phyloP scores from a whole-genome alignment of 1,284 basidiomycete species.

The Paramarasmius palmivorus region DNA sequence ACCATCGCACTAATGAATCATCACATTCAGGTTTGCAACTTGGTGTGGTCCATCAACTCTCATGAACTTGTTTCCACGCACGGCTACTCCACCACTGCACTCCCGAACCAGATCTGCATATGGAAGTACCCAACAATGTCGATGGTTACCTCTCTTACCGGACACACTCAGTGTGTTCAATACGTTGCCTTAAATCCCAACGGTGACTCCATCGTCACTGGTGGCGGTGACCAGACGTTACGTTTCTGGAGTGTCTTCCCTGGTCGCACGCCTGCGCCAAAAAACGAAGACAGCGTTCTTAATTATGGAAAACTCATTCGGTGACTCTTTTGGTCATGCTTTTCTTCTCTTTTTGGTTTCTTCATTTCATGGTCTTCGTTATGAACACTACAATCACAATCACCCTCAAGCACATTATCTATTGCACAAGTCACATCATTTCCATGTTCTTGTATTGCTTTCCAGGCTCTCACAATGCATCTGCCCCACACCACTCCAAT shows the following conservation, averaged over 20 bases:
- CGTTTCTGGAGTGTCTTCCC: conserved; percentile 95
- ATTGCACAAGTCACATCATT: no score
- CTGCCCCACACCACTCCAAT: no score
- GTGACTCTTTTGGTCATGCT: conserved; percentile 28
- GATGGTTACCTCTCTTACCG: conserved; percentile 91
- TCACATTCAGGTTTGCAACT: conserved; percentile 82
- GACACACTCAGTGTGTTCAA: conserved; percentile 91
- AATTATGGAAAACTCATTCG: conserved; percentile 66
- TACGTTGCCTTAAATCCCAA: conserved; percentile 97
- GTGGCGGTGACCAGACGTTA: conserved; percentile 96
- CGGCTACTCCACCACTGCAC: conserved; percentile 89
- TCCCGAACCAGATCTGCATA: conserved; percentile 97
- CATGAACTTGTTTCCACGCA: conserved; percentile 98
- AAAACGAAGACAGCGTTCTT: conserved; percentile 40
- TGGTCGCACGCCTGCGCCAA: conserved; percentile 52
- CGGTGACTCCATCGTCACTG: conserved; percentile 96
- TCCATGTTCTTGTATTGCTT: no score
- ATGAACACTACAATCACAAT: no score
- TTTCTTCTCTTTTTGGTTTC: not conserved
- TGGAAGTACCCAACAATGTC: conserved; percentile 95
- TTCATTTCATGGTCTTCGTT: no score
- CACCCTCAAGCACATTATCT: no score
- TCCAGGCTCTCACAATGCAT: no score
- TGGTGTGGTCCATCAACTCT: conserved; percentile 95
- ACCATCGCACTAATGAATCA: not conserved